Base-by-base conservation (phyloP, 441 rosid species). In the Macaranga tanarius region DNA sequence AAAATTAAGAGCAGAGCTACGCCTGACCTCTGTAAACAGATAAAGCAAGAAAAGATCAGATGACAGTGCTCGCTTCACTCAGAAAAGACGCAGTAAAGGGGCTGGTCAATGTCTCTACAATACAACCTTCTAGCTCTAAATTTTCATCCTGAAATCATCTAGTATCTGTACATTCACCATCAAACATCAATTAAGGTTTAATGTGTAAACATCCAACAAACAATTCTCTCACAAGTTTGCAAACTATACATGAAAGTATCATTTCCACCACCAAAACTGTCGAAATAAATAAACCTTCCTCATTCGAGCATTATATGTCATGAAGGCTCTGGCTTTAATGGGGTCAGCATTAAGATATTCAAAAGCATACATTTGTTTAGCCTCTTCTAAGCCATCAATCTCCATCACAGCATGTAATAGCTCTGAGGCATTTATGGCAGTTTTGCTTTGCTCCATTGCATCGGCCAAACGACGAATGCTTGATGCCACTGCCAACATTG, bases 241-340 rank as follows among this genome's bases (percentile, higher is more conserved):
- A 52, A 64, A 42, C 65, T 76, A 81, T 74, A 38, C 69, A 78
- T 75, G 75, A 26, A 69, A 52, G 34, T 0, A 34, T 88, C 82
- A 88, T 77, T 88, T 92, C 96, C 97, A 92, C 92, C 96, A 92
- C 96, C 96, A 92, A 84, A 92, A 92, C 81, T 92, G 94, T 70
- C 92, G 80, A 71, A 82, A 88, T 79, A 92, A 80, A 80, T 87
- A 92, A 52, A 82, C 70, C 79, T 85, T 92, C 78, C 96, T 81
- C 97, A 92, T 89, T 71, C 96, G 85, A 59, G 66, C 73, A 81
- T 89, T 76, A 69, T 92, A 89, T 15, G 96, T 83, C 96, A 92
- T 71, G 86, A 92, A 90, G 25, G 96, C 97, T 79, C 97, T 83
- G 50, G 97, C 96, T 86, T 92, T 92, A 48, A 90, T 76, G 64